These are phyloP conservation scores for Diospyros kaki DNA, from an alignment of 148 eudicot species.

Conservation along the genomic window DNA sequence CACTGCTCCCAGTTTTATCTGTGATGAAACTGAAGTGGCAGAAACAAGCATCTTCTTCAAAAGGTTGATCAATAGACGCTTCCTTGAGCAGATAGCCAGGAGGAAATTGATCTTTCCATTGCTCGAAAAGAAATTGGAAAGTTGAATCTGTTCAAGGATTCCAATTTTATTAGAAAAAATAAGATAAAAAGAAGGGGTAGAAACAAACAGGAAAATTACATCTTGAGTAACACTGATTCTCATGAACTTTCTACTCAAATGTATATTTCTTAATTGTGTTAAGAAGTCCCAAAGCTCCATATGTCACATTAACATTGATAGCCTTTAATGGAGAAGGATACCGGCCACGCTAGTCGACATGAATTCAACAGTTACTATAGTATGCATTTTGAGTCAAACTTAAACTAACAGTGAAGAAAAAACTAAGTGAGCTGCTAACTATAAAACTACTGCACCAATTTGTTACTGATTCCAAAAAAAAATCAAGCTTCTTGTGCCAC, in stretches of 20 bases:
- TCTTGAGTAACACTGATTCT: background rate
- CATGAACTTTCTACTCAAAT: background rate
- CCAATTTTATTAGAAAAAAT: background rate
- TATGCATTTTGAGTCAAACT: too few relatives aligned
- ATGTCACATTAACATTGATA: background rate
- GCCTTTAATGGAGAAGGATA: background rate
- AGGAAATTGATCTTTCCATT: constrained; percentile 85
- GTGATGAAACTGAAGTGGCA: constrained; percentile 80
- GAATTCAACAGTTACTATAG: background rate
- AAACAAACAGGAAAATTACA: background rate
- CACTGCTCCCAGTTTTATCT: constrained; percentile 41
- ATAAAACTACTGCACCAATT: too few relatives aligned
- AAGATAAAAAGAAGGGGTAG: background rate
- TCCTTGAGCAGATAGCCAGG: constrained; percentile 72
- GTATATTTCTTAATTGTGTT: background rate
- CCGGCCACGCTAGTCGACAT: background rate
- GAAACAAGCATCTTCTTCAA: constrained; percentile 90
- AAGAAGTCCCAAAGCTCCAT: background rate
- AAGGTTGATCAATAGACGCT: constrained; percentile 76
- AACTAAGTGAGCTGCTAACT: too few relatives aligned
- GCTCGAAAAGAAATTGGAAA: constrained; percentile 68
- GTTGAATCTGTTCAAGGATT: constrained; percentile 66
- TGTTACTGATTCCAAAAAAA: too few relatives aligned
- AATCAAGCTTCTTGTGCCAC: too few relatives aligned
- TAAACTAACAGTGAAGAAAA: too few relatives aligned